Conservation (phyloP, 192 early-diverging fungal genomes). For the Coemansia sp. region DNA sequence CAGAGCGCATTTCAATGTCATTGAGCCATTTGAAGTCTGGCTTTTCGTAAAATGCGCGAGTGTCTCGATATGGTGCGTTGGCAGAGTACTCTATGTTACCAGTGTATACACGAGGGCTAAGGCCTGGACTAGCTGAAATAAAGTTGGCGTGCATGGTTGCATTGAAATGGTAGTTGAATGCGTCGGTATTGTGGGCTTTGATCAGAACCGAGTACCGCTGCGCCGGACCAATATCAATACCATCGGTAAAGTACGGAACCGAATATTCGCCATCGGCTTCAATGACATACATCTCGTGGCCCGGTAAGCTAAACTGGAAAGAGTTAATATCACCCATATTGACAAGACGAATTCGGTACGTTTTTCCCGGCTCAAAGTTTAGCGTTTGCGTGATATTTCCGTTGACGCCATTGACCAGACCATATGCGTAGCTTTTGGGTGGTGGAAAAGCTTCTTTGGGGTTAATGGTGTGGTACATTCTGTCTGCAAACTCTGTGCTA, state of each 20-base stretch:
- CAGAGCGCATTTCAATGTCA: no score
- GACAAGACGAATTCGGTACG: slow-evolving; percentile 73
- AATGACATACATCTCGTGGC: slow-evolving; percentile 70
- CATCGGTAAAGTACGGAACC: slow-evolving; percentile 51
- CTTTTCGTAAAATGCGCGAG: no score
- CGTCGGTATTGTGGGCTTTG: slow-evolving; percentile 56
- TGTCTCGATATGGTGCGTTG: no score
- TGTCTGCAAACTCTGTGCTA: slow-evolving; percentile 33
- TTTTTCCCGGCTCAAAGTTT: slow-evolving; percentile 67
- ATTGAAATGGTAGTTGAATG: slow-evolving; percentile 45
- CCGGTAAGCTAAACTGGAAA: slow-evolving; percentile 62
- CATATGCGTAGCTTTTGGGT: no score
- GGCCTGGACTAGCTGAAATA: no score
- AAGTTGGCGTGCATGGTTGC: no score
- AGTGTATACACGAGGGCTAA: no score
- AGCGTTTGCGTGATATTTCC: slow-evolving; percentile 53
- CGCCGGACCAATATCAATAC: slow-evolving; percentile 61
- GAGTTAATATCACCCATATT: slow-evolving; percentile 65
- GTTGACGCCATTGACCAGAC: slow-evolving; percentile 5
- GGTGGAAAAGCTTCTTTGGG: no score
- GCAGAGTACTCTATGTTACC: no score
- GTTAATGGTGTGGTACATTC: no score
- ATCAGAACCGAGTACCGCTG: slow-evolving; percentile 78
- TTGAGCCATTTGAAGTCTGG: no score
- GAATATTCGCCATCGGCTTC: slow-evolving; percentile 71